Evolutionary conservation across 441 rosid genomes (phyloP), one percentile per base, ranked within the genome.

Genomic region (Caryocar brasiliense): DNA sequence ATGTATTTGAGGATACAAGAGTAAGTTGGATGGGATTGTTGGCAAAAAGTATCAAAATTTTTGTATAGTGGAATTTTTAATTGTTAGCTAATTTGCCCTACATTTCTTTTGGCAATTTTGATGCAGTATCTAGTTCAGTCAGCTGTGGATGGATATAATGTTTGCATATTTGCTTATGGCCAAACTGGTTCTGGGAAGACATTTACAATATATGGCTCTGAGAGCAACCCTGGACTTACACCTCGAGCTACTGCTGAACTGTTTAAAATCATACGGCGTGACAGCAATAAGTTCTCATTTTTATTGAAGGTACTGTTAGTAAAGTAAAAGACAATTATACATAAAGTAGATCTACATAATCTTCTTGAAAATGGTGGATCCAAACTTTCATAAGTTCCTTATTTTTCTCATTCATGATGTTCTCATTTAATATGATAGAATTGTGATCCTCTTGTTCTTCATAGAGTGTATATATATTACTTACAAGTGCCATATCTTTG

Each of bases 151-250:
- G 98, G 98, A 13, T 92, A 81, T 54, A 92, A 91, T 12, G 94
- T 91, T 3, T 91, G 96, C 64, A 85, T 91, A 61, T 91, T 91
- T 68, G 98, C 96, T 39, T 87, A 91, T 61, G 98, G 98, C 33
- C 98, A 91, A 81, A 91, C 98, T 53, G 96, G 96, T 37, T 91
- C 98, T 18, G 98, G 96, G 29, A 91, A 91, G 70, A 91, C 98
- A 61, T 91, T 78, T 68, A 91, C 98, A 0, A 83, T 92, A 61
- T 88, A 83, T 64, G 93, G 94, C 51, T 71, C 82, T 59, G 85
- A 76, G 35, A 59, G 51, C 51, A 80, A 70, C 66, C 94, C 89
- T 21, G 98, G 96, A 49, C 77, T 87, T 41, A 92, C 98, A 22
- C 84, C 95, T 30, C 82, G 86, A 6, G 96, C 98, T 29, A 81